Evolutionary conservation across 495 filamentous ascomycete genomes (phyloP).

Genomic region (Neurospora sp.): DNA sequence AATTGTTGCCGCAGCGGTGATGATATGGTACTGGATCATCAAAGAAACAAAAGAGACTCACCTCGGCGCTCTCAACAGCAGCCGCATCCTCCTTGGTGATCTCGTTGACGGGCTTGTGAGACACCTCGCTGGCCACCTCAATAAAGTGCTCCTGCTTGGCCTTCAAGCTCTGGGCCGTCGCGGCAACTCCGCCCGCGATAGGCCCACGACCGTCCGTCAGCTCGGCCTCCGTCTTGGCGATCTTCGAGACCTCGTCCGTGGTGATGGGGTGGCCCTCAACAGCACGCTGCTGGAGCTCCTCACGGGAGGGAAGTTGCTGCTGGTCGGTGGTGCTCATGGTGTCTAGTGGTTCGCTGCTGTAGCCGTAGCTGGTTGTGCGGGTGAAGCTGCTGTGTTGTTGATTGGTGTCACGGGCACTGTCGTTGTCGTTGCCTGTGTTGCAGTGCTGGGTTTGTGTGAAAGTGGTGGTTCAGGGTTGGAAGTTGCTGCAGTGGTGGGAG

Average conservation of each 20-base stretch:
- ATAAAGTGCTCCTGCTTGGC: conserved; percentile 23
- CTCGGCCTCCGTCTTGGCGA: conserved; percentile 17
- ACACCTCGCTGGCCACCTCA: conserved; percentile 18
- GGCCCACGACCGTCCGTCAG: conserved; percentile 15
- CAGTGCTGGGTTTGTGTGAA: not conserved
- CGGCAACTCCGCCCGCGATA: conserved; percentile 18
- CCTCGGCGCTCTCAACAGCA: conserved; percentile 22
- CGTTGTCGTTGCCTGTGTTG: not conserved
- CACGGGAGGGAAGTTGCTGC: conserved; percentile 13
- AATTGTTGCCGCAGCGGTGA: not conserved
- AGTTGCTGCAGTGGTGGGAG: not conserved
- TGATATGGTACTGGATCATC: not conserved
- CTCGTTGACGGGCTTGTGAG: conserved; percentile 19
- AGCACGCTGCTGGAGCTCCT: conserved; percentile 14
- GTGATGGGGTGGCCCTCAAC: conserved; percentile 15
- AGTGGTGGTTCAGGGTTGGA: not conserved
- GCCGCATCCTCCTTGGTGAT: conserved; percentile 22
- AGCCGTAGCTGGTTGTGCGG: not conserved
- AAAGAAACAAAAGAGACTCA: not conserved
- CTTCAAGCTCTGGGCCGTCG: conserved; percentile 20
- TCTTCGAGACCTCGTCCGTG: conserved; percentile 11
- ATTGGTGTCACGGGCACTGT: not conserved
- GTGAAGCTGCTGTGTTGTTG: not conserved
- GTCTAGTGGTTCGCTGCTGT: not conserved
- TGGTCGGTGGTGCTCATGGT: not conserved